Evolutionary conservation across 2,329 filamentous ascomycete species (phyloP), one percentile per base, ranked within the genome.

Genomic region (Hypoxylon sp.): DNA sequence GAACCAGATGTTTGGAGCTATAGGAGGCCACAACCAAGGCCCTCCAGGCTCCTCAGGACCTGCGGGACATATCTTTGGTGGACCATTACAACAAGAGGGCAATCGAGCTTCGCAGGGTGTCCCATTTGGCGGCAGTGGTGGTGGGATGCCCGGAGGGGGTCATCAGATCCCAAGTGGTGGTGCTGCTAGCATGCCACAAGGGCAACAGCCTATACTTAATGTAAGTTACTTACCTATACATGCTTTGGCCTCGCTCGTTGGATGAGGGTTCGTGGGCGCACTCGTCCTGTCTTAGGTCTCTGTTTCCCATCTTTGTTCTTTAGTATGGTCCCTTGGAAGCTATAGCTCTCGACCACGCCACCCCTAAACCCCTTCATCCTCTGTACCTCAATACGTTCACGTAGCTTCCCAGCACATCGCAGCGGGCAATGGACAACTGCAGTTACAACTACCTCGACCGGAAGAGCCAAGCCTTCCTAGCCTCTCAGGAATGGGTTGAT

Each of bases 181-280:
- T 64, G 82, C 88, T 37, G 84, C 86, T 66, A 85, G 85, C 14
- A 84, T 93, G 76, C 86, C 88, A 11, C 91, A 94, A 78, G 91
- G 91, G 37, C 92, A 95, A 78, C 92, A 96, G 76, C 93, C 93
- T 3, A 96, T 96, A 72, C 81, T 96, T 56, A 92, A 92, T 77
- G 87, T 89, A 79, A 81, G 86, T 79, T 32, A 16, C 39, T 30
- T 48, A 41, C 37, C 37, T 41, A 45, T 52, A 21, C 4, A 69
- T 39, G 51, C 34, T 61, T 47, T 23, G 41, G 39, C 21, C 14
- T 47, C n/a, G 30, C 55, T 9, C 29, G 34, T 43, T 25, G 46
- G 43, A 47, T 39, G 11, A 21, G 41, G 34, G 29, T 29, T 7
- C 14, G 14, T 11, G 14, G 37, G 19, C n/a, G 29, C 14, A 34